Conservation (phyloP, 495 filamentous ascomycete genomes). For the Aspergillus avenaceus region DNA sequence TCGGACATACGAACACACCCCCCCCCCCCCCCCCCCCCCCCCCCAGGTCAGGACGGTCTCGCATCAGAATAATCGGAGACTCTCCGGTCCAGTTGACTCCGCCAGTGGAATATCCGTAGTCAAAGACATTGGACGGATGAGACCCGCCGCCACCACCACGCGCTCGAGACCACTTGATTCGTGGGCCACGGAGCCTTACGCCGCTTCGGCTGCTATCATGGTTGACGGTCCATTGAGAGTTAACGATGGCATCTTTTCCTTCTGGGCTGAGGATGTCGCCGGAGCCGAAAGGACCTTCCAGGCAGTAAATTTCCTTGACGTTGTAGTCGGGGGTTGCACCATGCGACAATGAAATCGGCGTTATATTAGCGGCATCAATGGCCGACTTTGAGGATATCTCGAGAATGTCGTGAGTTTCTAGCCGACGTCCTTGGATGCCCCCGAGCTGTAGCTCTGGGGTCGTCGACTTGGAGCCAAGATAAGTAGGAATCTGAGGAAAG, state of each 20-base stretch:
- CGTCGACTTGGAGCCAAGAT: constrained; percentile 56
- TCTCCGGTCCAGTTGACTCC: constrained; percentile 19
- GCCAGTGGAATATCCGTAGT: constrained; percentile 16
- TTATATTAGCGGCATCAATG: no score
- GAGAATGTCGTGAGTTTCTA: constrained; percentile 47
- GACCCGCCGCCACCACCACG: constrained; percentile 16
- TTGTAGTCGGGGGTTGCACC: no score
- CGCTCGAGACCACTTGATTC: constrained; percentile 11
- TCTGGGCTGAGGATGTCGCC: constrained; percentile 39
- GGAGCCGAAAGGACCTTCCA: constrained; percentile 19
- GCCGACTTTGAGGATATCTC: no score
- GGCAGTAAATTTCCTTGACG: not conserved
- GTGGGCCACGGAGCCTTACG: constrained; percentile 15
- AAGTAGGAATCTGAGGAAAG: constrained; percentile 47
- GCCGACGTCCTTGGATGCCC: constrained; percentile 50
- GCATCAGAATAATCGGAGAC: constrained; percentile 15
- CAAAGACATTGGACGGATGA: constrained; percentile 19
- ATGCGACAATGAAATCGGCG: no score
- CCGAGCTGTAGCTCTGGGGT: constrained; percentile 49
- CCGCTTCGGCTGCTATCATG: constrained; percentile 16
- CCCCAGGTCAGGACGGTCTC: constrained; percentile 17
- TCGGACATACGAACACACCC: constrained; percentile 14
- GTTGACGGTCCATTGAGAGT: constrained; percentile 12
- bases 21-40: no score
- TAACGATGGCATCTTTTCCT: constrained; percentile 9